A percentile compares a stretch with the other conserved stretches of the same genome.
phyloP scores from a whole-genome alignment of 495 filamentous ascomycete species.

The Lepraria neglecta region DNA sequence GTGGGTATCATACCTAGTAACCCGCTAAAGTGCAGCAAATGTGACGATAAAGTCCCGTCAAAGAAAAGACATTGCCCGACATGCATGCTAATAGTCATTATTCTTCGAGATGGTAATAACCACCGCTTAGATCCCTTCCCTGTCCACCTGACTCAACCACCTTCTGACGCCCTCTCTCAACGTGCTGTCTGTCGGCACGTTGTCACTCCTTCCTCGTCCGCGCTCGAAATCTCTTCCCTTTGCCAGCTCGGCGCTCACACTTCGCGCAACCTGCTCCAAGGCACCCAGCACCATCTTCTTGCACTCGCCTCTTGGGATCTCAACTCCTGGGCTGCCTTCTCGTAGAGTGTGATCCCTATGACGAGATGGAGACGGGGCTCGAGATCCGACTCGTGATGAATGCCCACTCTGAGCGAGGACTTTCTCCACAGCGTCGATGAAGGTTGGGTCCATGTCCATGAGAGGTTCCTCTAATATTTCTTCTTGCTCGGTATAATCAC shows the following conservation, averaged over 20 bases:
- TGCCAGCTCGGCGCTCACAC: conserved; percentile 50
- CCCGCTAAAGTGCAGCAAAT: conserved; percentile 16
- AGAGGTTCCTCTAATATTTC: conserved; percentile 67
- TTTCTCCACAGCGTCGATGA: conserved; percentile 71
- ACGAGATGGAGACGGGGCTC: conserved; percentile 41
- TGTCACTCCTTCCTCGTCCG: conserved; percentile 28
- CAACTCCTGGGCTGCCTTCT: conserved; percentile 14
- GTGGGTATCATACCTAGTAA: conserved; percentile 3
- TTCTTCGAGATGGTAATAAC: background rate
- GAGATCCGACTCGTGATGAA: conserved; percentile 41
- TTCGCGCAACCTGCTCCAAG: conserved; percentile 57
- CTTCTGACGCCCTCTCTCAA: conserved; percentile 57
- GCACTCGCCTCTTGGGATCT: conserved; percentile 45
- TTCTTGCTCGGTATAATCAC: conserved; percentile 38
- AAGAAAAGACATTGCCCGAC: background rate
- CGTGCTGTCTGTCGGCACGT: conserved; percentile 45
- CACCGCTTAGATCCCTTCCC: conserved; percentile 4
- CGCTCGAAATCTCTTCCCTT: conserved; percentile 37
- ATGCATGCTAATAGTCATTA: background rate
- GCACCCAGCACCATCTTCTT: conserved; percentile 56
- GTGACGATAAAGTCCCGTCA: background rate
- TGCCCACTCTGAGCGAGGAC: conserved; percentile 57
- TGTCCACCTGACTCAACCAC: conserved; percentile 52
- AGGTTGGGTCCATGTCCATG: conserved; percentile 63
- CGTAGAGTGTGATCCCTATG: conserved; percentile 21